A percentile compares a stretch with the other conserved stretches of the same genome.
These are phyloP conservation scores for Thecaphora frezii DNA, from an alignment of 1,284 basidiomycete genomes.

Conservation along the genomic window DNA sequence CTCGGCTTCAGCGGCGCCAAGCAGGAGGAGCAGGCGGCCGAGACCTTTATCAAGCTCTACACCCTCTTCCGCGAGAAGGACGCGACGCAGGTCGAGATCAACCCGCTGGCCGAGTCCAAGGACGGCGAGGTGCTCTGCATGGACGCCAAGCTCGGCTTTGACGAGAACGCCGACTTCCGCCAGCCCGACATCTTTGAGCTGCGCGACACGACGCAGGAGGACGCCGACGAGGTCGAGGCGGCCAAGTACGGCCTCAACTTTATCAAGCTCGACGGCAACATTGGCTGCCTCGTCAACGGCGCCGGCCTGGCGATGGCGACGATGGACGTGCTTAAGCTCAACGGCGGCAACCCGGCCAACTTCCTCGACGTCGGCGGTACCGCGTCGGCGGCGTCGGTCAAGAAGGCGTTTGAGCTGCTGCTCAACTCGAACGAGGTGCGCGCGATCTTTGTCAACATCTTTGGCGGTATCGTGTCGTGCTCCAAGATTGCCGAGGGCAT, in stretches of 20 bases:
- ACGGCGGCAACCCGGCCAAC: constrained; percentile 79
- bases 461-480: constrained; percentile 90
- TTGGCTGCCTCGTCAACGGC: constrained; percentile 98
- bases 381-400: constrained; percentile 96
- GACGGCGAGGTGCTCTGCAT: constrained; percentile 96
- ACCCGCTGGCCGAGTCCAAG: constrained; percentile 91
- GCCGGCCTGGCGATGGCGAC: constrained; percentile 99
- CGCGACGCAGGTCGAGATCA: constrained; percentile 99
- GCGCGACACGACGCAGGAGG: constrained; percentile 91
- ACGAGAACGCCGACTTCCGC: constrained; percentile 98
- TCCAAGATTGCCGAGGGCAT: constrained; percentile 77
- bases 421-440: constrained; percentile 87
- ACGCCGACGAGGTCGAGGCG: constrained; percentile 87
- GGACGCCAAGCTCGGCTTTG: constrained; percentile 99
- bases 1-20: constrained; percentile 80
- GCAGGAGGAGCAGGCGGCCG: constrained; percentile 80
- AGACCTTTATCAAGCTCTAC: constrained; percentile 92
- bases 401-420: constrained; percentile 97
- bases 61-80: constrained; percentile 98
- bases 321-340: constrained; percentile 92
- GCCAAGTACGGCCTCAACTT: constrained; percentile 85
- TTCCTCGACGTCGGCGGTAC: constrained; percentile 98
- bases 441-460: constrained; percentile 92
- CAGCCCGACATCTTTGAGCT: constrained; percentile 87
- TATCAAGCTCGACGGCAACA: constrained; percentile 97